Evolutionary conservation across 805 yeast genomes (phyloP).

Genomic region (Teunomyces barrocoloradensis): DNA sequence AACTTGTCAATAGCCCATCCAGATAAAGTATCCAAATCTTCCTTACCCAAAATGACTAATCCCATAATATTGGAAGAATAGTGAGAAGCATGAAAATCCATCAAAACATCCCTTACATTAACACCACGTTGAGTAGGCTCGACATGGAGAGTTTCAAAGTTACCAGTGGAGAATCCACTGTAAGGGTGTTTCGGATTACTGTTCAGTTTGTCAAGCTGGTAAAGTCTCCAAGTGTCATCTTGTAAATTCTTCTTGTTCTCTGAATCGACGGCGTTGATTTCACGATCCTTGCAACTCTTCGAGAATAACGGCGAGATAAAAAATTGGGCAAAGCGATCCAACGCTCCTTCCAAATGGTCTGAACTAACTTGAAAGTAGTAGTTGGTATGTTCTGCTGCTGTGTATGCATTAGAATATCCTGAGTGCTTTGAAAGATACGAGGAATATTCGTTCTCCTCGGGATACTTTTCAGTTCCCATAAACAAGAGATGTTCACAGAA

Average conservation of each 20-base stretch:
- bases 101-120: slow-evolving; percentile 77
- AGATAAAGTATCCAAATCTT: slow-evolving; percentile 68
- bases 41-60: slow-evolving; percentile 80
- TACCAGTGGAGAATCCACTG: slow-evolving; percentile 89
- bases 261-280: slow-evolving; percentile 90
- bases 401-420: slow-evolving; percentile 90
- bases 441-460: slow-evolving; percentile 70
- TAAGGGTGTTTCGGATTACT: slow-evolving; percentile 79
- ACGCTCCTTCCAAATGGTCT: slow-evolving; percentile 76
- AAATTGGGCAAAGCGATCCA: slow-evolving; percentile 91
- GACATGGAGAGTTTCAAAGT: slow-evolving; percentile 66
- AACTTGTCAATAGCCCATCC: slow-evolving; percentile 69
- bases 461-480: slow-evolving; percentile 78
- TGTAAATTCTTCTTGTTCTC: slow-evolving; percentile 94
- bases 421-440: slow-evolving; percentile 78
- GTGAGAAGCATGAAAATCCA: slow-evolving; percentile 66
- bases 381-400: slow-evolving; percentile 85
- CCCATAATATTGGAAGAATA: slow-evolving; percentile 91
- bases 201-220: slow-evolving; percentile 75
- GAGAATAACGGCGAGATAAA: slow-evolving; percentile 82
- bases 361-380: slow-evolving; percentile 83
- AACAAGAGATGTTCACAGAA: slow-evolving; percentile 64
- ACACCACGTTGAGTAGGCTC: slow-evolving; percentile 58
- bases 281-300: slow-evolving; percentile 78
- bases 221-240: slow-evolving; percentile 83